Base-by-base conservation (phyloP, 2,329 filamentous ascomycete genomes). In the Apiospora pterosperma region DNA sequence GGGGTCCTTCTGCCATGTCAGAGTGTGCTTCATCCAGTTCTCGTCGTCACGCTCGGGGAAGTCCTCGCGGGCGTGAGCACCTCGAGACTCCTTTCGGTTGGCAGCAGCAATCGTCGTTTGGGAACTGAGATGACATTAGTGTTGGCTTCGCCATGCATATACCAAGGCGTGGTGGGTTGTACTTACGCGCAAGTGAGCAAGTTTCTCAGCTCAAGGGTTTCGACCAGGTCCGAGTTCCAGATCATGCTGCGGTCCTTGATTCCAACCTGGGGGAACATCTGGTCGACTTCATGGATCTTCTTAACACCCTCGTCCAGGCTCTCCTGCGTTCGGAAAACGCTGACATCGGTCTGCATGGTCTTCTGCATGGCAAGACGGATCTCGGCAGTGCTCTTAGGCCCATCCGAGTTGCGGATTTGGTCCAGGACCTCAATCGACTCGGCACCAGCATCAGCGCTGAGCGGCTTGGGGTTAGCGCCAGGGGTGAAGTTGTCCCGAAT, bases 211-310 rank as follows among this genome's bases (percentile, higher is more conserved):
- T 99, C 96, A 64, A 99, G 88, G 8, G 95, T 97, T 86, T 98
- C 95, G 67, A 97, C 93, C 42, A 98, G 88, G 76, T 98, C 95
- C 28, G 92, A 93, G 89, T 98, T 98, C 95, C 95, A 98, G 84
- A 98, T 98, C 95, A 98, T 97, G 86, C 92, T 96, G 80, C 96
- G 92, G 81, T 98, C 95, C 88, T 97, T 97, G 83, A 92, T 97
- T 75, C 93, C 92, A 72, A 98, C 90, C 76, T 97, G 85, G 73
- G 85, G 81, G 82, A 91, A 98, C 74, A 84, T 86, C 73, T 86
- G 80, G 78, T 98, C 95, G 72, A 98, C 92, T 71, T 93, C 89
- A 69, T 82, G 88, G 79, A 98, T 96, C 84, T 90, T 94, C 80
- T 85, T 84, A 67, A 97, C 94, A 87, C 95, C 95, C 81, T 97